phyloP scores from a whole-genome alignment of 768 basidiomycete species.

The Wakefieldia striispora region DNA sequence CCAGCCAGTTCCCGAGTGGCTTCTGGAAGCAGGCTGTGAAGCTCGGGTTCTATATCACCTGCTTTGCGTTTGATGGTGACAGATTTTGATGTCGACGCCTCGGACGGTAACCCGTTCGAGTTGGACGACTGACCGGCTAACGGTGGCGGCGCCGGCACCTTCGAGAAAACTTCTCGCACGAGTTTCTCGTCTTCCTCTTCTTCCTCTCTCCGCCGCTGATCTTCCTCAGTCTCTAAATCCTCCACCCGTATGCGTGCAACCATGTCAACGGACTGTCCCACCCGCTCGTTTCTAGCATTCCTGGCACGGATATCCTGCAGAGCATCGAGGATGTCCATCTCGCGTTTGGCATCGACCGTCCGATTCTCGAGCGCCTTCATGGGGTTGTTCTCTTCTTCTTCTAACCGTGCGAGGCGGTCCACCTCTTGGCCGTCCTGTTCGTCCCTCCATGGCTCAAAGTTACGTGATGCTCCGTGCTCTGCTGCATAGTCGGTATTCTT shows the following conservation, averaged over 20 bases:
- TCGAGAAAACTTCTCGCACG: slow-evolving; percentile 85
- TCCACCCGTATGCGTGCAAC: slow-evolving; percentile 58
- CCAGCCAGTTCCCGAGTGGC: slow-evolving; percentile 57
- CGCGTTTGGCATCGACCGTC: slow-evolving; percentile 88
- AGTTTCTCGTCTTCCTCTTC: slow-evolving; percentile 93
- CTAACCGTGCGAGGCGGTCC: slow-evolving; percentile 80
- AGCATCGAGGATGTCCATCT: slow-evolving; percentile 98
- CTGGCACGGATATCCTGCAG: slow-evolving; percentile 87
- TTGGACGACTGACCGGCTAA: slow-evolving; percentile 20
- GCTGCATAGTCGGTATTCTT: slow-evolving; percentile 94
- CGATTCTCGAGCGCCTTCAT: slow-evolving; percentile 97
- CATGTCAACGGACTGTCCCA: slow-evolving; percentile 74
- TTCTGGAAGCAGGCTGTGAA: slow-evolving; percentile 67
- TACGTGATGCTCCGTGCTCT: slow-evolving; percentile 95
- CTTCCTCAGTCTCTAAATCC: slow-evolving; percentile 78
- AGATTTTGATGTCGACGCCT: slow-evolving; percentile 24
- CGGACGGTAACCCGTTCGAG: slow-evolving; percentile 19
- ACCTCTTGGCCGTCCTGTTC: slow-evolving; percentile 75
- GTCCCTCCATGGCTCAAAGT: slow-evolving; percentile 97
- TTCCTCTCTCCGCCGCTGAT: slow-evolving; percentile 60
- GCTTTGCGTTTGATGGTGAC: slow-evolving; percentile 89
- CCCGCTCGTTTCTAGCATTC: slow-evolving; percentile 85
- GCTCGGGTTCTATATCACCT: slow-evolving; percentile 69
- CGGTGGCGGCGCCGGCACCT: slow-evolving; percentile 46
- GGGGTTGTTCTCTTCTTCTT: slow-evolving; percentile 93